Percentiles rank a stretch among this genome's conserved stretches.
Evolutionary conservation across 164 flowering plant species (phyloP).

Genomic region (Liquidambar formosana): DNA sequence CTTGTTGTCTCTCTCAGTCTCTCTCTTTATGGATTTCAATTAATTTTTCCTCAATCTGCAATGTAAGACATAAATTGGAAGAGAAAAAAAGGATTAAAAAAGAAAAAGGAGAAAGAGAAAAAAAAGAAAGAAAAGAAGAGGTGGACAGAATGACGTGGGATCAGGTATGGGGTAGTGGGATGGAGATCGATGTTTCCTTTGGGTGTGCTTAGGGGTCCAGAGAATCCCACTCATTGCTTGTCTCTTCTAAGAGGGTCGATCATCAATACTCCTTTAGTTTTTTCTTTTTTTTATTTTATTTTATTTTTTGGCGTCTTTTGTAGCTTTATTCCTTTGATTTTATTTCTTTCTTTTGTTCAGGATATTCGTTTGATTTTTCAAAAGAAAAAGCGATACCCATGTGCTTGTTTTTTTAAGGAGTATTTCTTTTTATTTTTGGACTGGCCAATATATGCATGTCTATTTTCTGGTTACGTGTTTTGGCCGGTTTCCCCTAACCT

Average conservation of each 20-base stretch:
- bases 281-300: slow-evolving; percentile 2
- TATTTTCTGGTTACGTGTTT: slow-evolving; percentile 1
- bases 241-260: slow-evolving; percentile 24
- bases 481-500: not conserved
- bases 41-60: not conserved
- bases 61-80: slow-evolving; percentile 6
- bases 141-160: slow-evolving; percentile 12
- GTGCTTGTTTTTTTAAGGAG: too few relatives aligned
- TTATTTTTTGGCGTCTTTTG: slow-evolving; percentile 8
- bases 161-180: slow-evolving; percentile 11
- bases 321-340: slow-evolving; percentile 13
- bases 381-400: not conserved
- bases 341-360: not conserved
- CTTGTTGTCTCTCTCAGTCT: not conserved
- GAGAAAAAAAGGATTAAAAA: not conserved
- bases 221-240: slow-evolving; percentile 47
- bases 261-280: slow-evolving; percentile 1
- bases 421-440: too few relatives aligned
- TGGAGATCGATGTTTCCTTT: not conserved
- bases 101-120: not conserved
- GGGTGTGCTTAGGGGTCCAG: slow-evolving; percentile 8
- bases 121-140: not conserved
- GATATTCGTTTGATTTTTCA: slow-evolving; percentile 10
- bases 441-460: slow-evolving; percentile 1
- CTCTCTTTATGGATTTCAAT: too few relatives aligned